phyloP scores from a whole-genome alignment of 768 basidiomycete species.

The Hericium coralloides region DNA sequence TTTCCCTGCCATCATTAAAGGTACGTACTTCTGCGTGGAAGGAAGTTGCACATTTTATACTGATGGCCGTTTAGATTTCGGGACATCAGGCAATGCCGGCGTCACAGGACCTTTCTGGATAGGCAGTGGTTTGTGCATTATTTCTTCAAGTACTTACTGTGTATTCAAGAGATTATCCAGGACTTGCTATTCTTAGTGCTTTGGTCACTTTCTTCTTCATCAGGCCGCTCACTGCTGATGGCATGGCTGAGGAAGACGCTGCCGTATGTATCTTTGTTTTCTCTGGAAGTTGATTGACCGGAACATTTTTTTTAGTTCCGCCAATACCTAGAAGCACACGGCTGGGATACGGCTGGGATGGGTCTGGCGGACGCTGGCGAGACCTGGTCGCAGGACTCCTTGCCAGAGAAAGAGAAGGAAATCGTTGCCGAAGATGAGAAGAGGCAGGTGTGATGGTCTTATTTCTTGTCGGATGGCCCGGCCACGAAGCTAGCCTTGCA shows the following conservation, averaged over 20 bases:
- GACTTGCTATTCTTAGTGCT: conserved; percentile 73
- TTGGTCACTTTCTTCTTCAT: conserved; percentile 65
- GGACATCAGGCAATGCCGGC: conserved; percentile 38
- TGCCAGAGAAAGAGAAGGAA: conserved; percentile 12
- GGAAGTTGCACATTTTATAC: neutral
- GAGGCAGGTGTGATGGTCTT: neutral
- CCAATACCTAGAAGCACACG: conserved; percentile 67
- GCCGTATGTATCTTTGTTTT: conserved; percentile 31
- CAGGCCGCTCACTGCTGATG: conserved; percentile 63
- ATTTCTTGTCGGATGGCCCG: neutral
- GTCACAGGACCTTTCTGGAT: conserved; percentile 88
- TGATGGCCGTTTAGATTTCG: conserved; percentile 39
- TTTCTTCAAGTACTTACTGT: neutral
- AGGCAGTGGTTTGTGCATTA: conserved; percentile 46
- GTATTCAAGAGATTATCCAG: conserved; percentile 17
- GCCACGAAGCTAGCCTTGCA: too few species aligned
- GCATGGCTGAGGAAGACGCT: conserved; percentile 70
- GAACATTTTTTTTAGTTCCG: conserved; percentile 49
- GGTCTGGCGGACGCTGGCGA: conserved; percentile 34
- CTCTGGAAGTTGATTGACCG: neutral
- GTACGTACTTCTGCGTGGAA: conserved; percentile 23
- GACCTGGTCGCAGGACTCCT: conserved; percentile 12
- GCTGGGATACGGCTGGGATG: conserved; percentile 73
- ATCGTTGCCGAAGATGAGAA: neutral
- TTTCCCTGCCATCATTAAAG: conserved; percentile 58